Evolutionary conservation across 2,329 filamentous ascomycete genomes (phyloP).

Genomic region (Curvularia verruculosa): DNA sequence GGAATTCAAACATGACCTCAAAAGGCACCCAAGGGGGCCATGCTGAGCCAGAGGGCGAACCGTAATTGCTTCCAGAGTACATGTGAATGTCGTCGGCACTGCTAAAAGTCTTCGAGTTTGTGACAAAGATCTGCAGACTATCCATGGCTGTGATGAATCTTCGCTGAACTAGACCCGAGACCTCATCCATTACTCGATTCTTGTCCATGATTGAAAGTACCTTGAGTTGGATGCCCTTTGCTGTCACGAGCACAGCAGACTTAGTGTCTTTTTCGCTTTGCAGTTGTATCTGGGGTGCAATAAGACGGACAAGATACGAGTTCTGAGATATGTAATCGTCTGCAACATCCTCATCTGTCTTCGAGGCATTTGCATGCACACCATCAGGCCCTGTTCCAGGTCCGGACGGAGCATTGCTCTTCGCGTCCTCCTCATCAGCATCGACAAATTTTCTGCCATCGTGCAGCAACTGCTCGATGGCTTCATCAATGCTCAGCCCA

Average conservation of each 20-base stretch:
- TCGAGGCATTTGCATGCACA: constrained; percentile 25
- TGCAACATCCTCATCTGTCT: constrained; percentile 67
- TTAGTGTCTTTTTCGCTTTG: constrained; percentile 98
- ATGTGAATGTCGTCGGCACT: constrained; percentile 82
- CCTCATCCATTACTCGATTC: constrained; percentile 85
- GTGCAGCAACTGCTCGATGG: constrained; percentile 81
- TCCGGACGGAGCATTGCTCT: constrained; percentile 6
- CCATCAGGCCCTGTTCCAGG: constrained; percentile 13
- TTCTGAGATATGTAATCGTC: constrained; percentile 89
- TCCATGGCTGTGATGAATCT: constrained; percentile 96
- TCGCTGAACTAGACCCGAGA: constrained; percentile 93
- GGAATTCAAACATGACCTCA: constrained; percentile 98
- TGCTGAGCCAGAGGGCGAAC: constrained; percentile 78
- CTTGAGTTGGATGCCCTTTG: constrained; percentile 98
- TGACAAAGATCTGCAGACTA: constrained; percentile 97
- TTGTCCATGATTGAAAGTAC: constrained; percentile 98
- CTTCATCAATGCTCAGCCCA: constrained; percentile 75
- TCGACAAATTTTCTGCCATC: constrained; percentile 84
- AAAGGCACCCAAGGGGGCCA: constrained; percentile 99
- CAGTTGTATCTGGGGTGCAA: constrained; percentile 96
- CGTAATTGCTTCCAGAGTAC: constrained; percentile 94
- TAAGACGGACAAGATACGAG: constrained; percentile 91
- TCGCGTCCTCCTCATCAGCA: constrained; percentile 63
- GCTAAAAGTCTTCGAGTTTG: constrained; percentile 87
- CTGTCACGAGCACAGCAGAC: constrained; percentile 93